Base-by-base conservation (phyloP, 805 yeast species). In the Komagataella pastoris region DNA sequence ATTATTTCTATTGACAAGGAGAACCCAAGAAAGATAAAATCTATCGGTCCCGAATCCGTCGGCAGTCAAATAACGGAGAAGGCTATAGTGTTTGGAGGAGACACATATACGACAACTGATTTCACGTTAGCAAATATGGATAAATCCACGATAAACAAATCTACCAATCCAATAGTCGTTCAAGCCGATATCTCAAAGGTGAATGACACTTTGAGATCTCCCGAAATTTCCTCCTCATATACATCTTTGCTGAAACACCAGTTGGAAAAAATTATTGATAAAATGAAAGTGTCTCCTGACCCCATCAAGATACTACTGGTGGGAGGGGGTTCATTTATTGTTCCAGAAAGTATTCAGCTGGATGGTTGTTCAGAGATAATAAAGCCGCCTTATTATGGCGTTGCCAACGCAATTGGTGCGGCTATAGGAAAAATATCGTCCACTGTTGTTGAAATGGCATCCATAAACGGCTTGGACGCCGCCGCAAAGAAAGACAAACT, bases 331-430 rank as follows among this genome's bases (percentile, higher is more conserved):
- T 73, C 79, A 2, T 67, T 75, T 52, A 71, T 75, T 51, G 68
- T 67, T n/a, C 72, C 74, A 3, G 57, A 58, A 7, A 51, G 56
- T 17, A n/a, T 48, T 19, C 19, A 17, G 6, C 50, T 72, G 12
- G 64, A 65, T 12, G 77, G 78, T 24, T 73, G 74, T 6, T 67
- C 74, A 1, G 60, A 64, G 46, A 72, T 75, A 6, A 58, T 72
- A 48, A 60, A 69, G 50, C 77, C 77, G 2, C 69, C 69, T 30
- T 73, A 54, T 54, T 67, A 59, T 57, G 65, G 66, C 46, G 75
- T 72, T 50, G 77, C 77, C 5, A 75, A 75, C 60, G 80, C 79
- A 3, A 72, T 75, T 51, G 78, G 77, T 47, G 76, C 78, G 24
- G 77, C 77, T 3, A 58, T 73, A 60, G 75, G 74, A 19, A 73